Evolutionary conservation across 2,329 filamentous ascomycete species (phyloP).

Genomic region (Epichloe hybrida): DNA sequence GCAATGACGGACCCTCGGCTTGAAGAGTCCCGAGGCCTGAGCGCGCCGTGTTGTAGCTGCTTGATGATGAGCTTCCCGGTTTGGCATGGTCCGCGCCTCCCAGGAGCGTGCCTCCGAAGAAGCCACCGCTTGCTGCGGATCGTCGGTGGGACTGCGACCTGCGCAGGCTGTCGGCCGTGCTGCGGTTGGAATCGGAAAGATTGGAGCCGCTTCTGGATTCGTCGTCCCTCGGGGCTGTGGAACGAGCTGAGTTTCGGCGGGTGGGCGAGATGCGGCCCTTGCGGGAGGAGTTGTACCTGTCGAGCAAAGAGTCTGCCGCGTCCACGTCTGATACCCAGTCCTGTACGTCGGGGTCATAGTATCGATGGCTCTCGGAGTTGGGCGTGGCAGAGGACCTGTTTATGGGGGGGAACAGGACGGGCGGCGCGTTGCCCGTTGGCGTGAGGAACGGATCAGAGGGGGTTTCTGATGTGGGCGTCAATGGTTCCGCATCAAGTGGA

Average conservation of each 20-base stretch:
- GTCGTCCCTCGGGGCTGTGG: slow-evolving; percentile 26
- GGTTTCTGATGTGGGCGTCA: slow-evolving; percentile 22
- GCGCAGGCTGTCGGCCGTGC: slow-evolving; percentile 27
- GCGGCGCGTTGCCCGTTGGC: slow-evolving; percentile 19
- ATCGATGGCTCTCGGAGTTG: slow-evolving; percentile 24
- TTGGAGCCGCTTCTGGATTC: slow-evolving; percentile 42
- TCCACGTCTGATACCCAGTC: slow-evolving; percentile 46
- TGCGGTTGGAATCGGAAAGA: slow-evolving; percentile 39
- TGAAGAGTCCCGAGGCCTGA: slow-evolving; percentile 38
- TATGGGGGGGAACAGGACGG: slow-evolving; percentile 15
- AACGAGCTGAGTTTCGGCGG: slow-evolving; percentile 23
- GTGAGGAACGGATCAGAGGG: slow-evolving; percentile 38
- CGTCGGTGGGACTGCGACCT: slow-evolving; percentile 22
- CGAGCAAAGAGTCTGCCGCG: slow-evolving; percentile 37
- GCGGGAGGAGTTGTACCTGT: slow-evolving; percentile 25
- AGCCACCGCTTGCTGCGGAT: slow-evolving; percentile 17
- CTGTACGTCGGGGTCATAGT: slow-evolving; percentile 38
- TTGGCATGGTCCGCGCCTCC: slow-evolving; percentile 18
- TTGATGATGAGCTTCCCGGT: slow-evolving; percentile 26
- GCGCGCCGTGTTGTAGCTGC: slow-evolving; percentile 40
- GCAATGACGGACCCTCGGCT: slow-evolving; percentile 36
- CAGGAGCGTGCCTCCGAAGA: slow-evolving; percentile 14
- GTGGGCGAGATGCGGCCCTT: slow-evolving; percentile 25
- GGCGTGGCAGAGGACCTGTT: slow-evolving; percentile 22
- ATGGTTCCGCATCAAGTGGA: background rate